phyloP scores from a whole-genome alignment of 257 asterid genomes.

The Lantana camara region DNA sequence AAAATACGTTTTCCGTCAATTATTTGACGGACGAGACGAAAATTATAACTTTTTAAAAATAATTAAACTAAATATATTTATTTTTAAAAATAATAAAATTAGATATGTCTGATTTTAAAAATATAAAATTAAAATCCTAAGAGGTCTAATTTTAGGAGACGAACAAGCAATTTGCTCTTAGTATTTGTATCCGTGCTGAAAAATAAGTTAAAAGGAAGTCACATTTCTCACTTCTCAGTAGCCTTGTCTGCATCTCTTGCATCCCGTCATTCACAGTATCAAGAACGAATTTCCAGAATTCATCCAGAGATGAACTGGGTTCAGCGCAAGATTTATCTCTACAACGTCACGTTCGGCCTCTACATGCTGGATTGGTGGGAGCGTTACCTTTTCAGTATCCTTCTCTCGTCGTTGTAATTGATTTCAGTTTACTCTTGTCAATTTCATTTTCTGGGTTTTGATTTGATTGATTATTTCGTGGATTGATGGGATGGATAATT shows the following conservation, averaged over 20 bases:
- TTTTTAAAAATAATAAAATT: too few species aligned
- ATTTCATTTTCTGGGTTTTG: background rate
- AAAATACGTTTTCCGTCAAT: too few species aligned
- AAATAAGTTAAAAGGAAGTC: background rate
- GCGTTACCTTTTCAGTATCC: conserved; percentile 87
- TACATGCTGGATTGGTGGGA: conserved; percentile 96
- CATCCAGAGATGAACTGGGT: conserved; percentile 56
- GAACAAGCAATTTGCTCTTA: too few species aligned
- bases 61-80: too few species aligned
- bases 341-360: conserved; percentile 87
- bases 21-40: too few species aligned
- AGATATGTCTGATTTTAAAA: too few species aligned
- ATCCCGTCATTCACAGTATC: background rate
- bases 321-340: conserved; percentile 77
- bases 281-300: background rate
- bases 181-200: too few species aligned
- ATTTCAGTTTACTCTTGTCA: too few species aligned
- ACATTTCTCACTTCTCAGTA: background rate
- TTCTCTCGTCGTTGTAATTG: conserved; percentile 19
- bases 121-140: too few species aligned
- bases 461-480: conserved; percentile 9
- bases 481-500: conserved; percentile 1
- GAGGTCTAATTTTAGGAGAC: too few species aligned
- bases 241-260: background rate
- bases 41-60: too few species aligned